phyloP scores from a whole-genome alignment of 208 protist species.

The Trypanosoma congolense region DNA sequence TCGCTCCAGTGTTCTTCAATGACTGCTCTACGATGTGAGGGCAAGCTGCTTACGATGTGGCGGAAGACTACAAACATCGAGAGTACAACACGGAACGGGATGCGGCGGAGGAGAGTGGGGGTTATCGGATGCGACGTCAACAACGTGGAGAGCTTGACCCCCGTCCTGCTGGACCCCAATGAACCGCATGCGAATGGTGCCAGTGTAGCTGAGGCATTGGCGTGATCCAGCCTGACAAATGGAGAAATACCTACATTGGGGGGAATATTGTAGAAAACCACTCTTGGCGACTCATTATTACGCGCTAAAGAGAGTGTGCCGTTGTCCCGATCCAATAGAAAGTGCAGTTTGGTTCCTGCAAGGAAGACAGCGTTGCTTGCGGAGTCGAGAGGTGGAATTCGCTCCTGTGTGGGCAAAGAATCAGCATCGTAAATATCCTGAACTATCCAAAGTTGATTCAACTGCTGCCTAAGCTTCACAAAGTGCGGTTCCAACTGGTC shows the following conservation, averaged over 20 bases:
- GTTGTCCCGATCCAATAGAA: conserved; percentile 68
- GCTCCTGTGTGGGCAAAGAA: conserved; percentile 68
- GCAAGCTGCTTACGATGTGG: conserved; percentile 40
- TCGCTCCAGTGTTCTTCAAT: conserved; percentile 59
- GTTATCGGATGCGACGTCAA: conserved; percentile 56
- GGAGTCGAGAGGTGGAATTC: conserved; percentile 41
- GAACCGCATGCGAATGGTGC: conserved; percentile 42
- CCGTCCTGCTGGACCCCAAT: conserved; percentile 8
- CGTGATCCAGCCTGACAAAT: conserved; percentile 87
- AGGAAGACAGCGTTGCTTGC: conserved; percentile 39
- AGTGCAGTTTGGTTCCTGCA: conserved; percentile 71
- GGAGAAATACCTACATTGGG: conserved; percentile 46
- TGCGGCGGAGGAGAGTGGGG: conserved; percentile 53
- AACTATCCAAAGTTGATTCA: conserved; percentile 69
- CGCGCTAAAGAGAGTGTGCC: conserved; percentile 73
- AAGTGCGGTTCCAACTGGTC: conserved; percentile 48
- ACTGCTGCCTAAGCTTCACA: conserved; percentile 36
- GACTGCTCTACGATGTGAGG: conserved; percentile 30
- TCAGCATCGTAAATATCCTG: conserved; percentile 86
- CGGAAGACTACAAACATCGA: conserved; percentile 51
- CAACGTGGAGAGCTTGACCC: conserved; percentile 10
- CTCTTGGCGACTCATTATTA: conserved; percentile 64
- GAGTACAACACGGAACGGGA: conserved; percentile 57
- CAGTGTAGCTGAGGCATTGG: conserved; percentile 65
- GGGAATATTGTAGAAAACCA: conserved; percentile 78